Percentiles rank a stretch among this genome's conserved stretches.
Evolutionary conservation across 106 monocot genomes (phyloP).

Genomic region (Chionographis japonica): DNA sequence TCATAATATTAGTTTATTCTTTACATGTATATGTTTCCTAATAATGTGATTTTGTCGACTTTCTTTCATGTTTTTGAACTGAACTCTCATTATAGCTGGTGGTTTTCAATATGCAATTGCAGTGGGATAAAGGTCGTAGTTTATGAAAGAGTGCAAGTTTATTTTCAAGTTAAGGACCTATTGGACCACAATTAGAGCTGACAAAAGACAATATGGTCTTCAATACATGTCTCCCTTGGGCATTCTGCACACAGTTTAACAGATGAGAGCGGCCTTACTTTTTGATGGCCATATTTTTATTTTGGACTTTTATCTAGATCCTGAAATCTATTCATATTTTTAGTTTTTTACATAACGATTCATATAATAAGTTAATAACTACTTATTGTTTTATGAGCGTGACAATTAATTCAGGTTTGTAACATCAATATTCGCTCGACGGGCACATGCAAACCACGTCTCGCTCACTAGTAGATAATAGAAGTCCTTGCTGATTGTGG

Average conservation of each 20-base stretch:
- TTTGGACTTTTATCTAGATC: not conserved
- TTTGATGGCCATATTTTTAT: not conserved
- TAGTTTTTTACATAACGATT: not conserved
- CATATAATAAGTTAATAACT: no score
- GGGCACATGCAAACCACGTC: no score
- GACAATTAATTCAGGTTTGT: conserved; percentile 11
- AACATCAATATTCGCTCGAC: no score
- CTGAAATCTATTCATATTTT: not conserved
- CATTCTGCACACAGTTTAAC: not conserved
- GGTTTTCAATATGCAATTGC: conserved; percentile 16
- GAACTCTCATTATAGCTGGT: not conserved
- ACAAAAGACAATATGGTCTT: conserved; percentile 73
- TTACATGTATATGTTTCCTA: no score
- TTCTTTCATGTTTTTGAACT: no score
- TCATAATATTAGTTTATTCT: no score
- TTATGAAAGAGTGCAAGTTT: conserved; percentile 22
- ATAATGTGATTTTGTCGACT: no score
- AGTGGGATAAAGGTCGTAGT: conserved; percentile 89
- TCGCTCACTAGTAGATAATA: no score
- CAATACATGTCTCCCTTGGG: not conserved
- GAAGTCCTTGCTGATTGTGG: no score
- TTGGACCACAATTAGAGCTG: conserved; percentile 16
- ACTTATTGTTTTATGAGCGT: not conserved
- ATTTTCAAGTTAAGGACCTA: conserved; percentile 14
- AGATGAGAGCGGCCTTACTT: conserved; percentile 10